Conservation (phyloP, 2,329 filamentous ascomycete species). For the Paraconiothyrium sp. region DNA sequence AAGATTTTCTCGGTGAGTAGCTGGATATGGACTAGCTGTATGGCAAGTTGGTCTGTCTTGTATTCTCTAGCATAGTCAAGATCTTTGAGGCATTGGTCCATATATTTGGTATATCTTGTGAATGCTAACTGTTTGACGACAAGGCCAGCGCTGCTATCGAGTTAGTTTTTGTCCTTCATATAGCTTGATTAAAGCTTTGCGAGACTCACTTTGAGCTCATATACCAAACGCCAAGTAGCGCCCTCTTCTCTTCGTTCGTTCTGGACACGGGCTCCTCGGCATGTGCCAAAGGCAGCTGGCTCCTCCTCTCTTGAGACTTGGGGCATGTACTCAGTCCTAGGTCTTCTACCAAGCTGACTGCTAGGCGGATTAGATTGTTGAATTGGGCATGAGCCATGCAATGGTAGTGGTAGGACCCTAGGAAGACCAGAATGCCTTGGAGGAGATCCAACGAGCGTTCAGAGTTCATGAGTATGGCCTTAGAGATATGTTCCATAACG, state of each 20-base stretch:
- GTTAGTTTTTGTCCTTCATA: constrained; percentile 21
- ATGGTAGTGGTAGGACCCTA: constrained; percentile 19
- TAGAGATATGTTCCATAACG: constrained; percentile 19
- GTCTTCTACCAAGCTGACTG: constrained; percentile 18
- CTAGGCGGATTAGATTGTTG: constrained; percentile 19
- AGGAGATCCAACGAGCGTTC: constrained; percentile 19
- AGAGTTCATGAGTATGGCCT: constrained; percentile 18
- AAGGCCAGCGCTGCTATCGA: constrained; percentile 17
- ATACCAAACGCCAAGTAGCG: constrained; percentile 21
- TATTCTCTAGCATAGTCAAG: constrained; percentile 21
- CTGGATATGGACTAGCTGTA: constrained; percentile 17
- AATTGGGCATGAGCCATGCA: constrained; percentile 20
- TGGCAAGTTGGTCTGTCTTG: constrained; percentile 17
- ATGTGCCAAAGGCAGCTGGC: constrained; percentile 16
- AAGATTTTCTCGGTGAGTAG: constrained; percentile 18
- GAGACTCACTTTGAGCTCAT: constrained; percentile 19
- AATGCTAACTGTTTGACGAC: constrained; percentile 19
- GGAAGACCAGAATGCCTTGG: constrained; percentile 20
- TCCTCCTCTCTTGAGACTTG: constrained; percentile 15
- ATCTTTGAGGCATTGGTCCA: constrained; percentile 20
- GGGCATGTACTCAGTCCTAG: constrained; percentile 14
- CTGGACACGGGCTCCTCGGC: constrained; percentile 17
- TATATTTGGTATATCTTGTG: constrained; percentile 20
- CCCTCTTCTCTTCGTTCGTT: constrained; percentile 20
- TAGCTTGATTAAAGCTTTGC: constrained; percentile 13